phyloP scores from a whole-genome alignment of 352 stramenopile genomes.

The Halophytophthora polymorphica region DNA sequence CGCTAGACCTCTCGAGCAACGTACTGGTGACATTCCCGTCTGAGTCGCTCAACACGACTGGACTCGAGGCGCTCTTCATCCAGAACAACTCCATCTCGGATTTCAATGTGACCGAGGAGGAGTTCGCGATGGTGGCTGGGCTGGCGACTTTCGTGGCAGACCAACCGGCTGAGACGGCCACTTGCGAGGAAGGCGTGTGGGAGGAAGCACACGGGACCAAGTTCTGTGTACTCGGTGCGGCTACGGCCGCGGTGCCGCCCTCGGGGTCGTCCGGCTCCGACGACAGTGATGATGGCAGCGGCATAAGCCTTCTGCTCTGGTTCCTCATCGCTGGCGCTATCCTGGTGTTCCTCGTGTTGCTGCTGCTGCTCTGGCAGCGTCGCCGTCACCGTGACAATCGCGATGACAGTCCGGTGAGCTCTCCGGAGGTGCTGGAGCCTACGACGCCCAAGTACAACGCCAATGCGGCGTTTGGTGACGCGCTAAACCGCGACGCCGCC shows the following conservation, averaged over 20 bases:
- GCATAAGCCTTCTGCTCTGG: conserved; percentile 21
- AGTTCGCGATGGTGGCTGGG: conserved; percentile 27
- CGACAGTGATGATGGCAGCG: conserved; percentile 4
- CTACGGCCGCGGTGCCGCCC: conserved; percentile 16
- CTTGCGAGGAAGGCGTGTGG: conserved; percentile 28
- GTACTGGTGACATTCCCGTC: conserved; percentile 26
- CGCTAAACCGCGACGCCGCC: conserved; percentile 10
- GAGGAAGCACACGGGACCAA: conserved; percentile 26
- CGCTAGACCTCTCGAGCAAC: conserved; percentile 42
- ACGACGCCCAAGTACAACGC: conserved; percentile 21
- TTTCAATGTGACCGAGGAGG: conserved; percentile 31
- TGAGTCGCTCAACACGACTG: conserved; percentile 20
- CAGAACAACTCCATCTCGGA: conserved; percentile 30
- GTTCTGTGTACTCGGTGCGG: conserved; percentile 36
- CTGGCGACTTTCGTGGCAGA: conserved; percentile 33
- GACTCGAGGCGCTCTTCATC: conserved; percentile 30
- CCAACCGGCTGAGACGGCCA: conserved; percentile 11
- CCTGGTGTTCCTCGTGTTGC: conserved; percentile 29
- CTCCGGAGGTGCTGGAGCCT: conserved; percentile 18
- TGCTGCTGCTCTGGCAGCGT: conserved; percentile 31
- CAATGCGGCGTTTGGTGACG: conserved; percentile 18
- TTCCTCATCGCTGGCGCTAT: conserved; percentile 34
- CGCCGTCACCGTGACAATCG: conserved; percentile 17
- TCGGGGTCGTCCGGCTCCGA: conserved; percentile 15
- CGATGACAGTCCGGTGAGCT: conserved; percentile 20